Evolutionary conservation across 805 yeast genomes (phyloP), one percentile per base, ranked within the genome.

Genomic region (Candida michaelii): DNA sequence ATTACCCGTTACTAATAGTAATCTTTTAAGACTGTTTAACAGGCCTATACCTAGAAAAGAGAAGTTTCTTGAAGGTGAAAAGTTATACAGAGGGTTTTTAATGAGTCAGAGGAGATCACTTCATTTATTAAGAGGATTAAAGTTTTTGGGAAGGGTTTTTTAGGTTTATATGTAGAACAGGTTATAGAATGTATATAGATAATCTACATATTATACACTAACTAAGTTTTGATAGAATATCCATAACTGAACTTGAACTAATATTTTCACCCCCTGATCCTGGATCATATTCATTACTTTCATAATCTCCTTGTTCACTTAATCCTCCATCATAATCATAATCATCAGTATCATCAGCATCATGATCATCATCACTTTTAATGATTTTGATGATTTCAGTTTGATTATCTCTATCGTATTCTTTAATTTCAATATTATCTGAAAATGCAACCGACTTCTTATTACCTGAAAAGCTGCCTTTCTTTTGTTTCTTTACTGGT

Each of bases 391-490:
- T 52, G 8, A 39, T 46, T 21, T 54, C 58, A 3, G 58, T 48
- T 21, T 58, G 56, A n/a, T 65, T 71, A 35, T 69, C 74, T 6
- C 66, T 48, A 21, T 63, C 69, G 43, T 55, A 69, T 47, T 69
- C 75, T 45, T 69, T 69, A 23, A 69, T 58, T 49, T 69, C 69
- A 13, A 69, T 56, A 32, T 68, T 66, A 39, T 69, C 73, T 0
- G 72, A 62, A 43, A 69, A 69, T 19, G 74, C 73, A 6, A 69
- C 75, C 29, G 65, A 56, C 42, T 63, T 66, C 23, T 50, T 32
- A 6, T 53, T 42, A 9, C 55, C 45, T 6, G 62, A 2, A 63
- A 56, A 4, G 54, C 59, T 24, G 53, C 54, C 2, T 21, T 34
- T 48, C 19, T 39, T 45, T 15, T 36, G 27, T 16, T 23, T 25